Base-by-base conservation (phyloP, 2,329 filamentous ascomycete species). In the Fusarium pseudograminearum region DNA sequence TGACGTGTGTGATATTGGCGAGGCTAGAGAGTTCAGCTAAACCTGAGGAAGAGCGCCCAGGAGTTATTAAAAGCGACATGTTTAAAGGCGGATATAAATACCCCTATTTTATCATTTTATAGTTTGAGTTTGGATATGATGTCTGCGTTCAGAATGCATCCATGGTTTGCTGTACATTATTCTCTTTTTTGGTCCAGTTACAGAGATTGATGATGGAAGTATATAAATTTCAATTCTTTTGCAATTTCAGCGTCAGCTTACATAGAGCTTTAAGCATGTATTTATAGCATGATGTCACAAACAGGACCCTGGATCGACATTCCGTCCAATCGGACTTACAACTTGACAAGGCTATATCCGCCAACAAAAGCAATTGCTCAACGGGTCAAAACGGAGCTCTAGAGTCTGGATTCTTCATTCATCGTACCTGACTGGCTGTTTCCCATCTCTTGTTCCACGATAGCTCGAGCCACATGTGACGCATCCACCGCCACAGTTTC, bases 1-100 rank as follows among this genome's bases (percentile, higher is more conserved):
- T 82, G 93, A 94, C 75, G 86, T 92, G 2, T 95, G 93, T 76
- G 89, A 93, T 71, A 92, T 98, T 81, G 93, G 93, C 0, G 93
- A 95, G 82, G 94, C 90, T 72, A 86, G 89, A 63, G 91, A 93
- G 76, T 96, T 93, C 90, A 74, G 44, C 48, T 16, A 22, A n/a
- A 20, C 24, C 26, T 33, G 18, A 28, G 9, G 16, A 38, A 18
- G 42, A 26, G 28, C 22, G 26, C 31, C 15, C 24, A 30, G 11
- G 42, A 56, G 26, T 28, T 45, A 18, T 34, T 34, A 33, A 53
- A 33, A 50, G 67, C 45, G 45, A 41, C 34, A 42, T 31, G 46
- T 52, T 50, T 33, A 30, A 56, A 57, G 44, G 36, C 14, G 55
- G 51, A 50, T 54, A 33, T 42, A 61, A 69, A 61, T 71, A 71